These are phyloP conservation scores for Polytrichum commune DNA, from an alignment of 225 moss, liverwort and hornwort species.

Conservation along the genomic window DNA sequence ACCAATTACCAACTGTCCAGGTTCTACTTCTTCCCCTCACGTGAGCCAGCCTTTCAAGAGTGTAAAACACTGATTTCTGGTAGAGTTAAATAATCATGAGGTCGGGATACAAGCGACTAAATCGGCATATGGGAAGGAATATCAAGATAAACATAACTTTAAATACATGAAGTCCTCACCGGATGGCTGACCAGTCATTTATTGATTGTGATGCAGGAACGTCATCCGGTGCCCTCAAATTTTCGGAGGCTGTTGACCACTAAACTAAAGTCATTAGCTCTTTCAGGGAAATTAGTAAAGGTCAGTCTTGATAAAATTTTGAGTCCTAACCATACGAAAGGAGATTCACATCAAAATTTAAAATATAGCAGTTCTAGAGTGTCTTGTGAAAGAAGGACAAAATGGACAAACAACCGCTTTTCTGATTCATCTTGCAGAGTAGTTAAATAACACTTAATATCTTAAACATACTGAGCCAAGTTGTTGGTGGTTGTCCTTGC, in stretches of 20 bases:
- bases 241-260: constrained; percentile 94
- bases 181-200: constrained; percentile 4
- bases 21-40: too few species aligned
- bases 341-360: too few species aligned
- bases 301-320: constrained; percentile 41
- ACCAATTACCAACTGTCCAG: too few species aligned
- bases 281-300: constrained; percentile 91
- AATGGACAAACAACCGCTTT: too few species aligned
- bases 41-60: too few species aligned
- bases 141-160: background rate
- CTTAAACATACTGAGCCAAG: too few species aligned
- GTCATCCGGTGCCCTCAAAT: constrained; percentile 96
- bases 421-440: too few species aligned
- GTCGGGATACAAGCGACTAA: background rate
- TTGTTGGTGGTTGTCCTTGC: too few species aligned
- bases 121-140: background rate
- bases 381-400: too few species aligned
- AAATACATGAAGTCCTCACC: background rate
- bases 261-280: constrained; percentile 87
- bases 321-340: too few species aligned
- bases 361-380: too few species aligned
- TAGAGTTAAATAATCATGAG: background rate
- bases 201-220: constrained; percentile 70
- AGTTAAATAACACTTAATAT: too few species aligned
- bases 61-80: background rate